Base-by-base conservation (phyloP, 2,329 filamentous ascomycete species). In the Tolypocladium guangdongense region DNA sequence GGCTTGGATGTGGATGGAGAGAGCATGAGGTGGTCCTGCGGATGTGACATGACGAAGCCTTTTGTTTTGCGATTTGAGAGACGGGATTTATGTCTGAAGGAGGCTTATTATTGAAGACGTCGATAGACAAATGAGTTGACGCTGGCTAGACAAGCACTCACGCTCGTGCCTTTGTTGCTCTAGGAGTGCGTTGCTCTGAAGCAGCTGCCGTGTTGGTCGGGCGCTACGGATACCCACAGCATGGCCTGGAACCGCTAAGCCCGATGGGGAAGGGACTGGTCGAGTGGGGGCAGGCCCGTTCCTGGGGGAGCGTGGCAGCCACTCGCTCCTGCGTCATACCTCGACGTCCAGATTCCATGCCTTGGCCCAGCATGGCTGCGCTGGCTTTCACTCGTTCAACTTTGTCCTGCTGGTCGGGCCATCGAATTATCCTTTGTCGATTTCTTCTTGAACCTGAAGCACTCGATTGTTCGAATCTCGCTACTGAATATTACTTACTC, bases 121-220 rank as follows among this genome's bases (percentile, higher is more conserved):
- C 52, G 48, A 61, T 62, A 62, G 60, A 62, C 52, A 59, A 55
- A 58, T 57, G 54, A 54, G n/a, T 46, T 46, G 43, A 46, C 43
- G 43, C 43, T 32, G 27, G 27, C 30, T 46, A 46, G 43, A 27
- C 27, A 27, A 27, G 27, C 27, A 6, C n/a, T n/a, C n/a, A n/a
- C n/a, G n/a, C n/a, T n/a, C n/a, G n/a, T n/a, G n/a, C n/a, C n/a
- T n/a, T n/a, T n/a, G n/a, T n/a, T n/a, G n/a, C n/a, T n/a, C n/a
- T n/a, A n/a, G n/a, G n/a, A n/a, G n/a, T n/a, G n/a, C n/a, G n/a
- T n/a, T n/a, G n/a, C n/a, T n/a, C n/a, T n/a, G n/a, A n/a, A n/a
- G n/a, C n/a, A n/a, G n/a, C n/a, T n/a, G n/a, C n/a, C n/a, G n/a
- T n/a, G n/a, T n/a, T n/a, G n/a, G n/a, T n/a, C n/a, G n/a, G n/a